These are phyloP conservation scores for Fusarium illudens DNA, from an alignment of 2,329 filamentous ascomycete species.

Conservation along the genomic window DNA sequence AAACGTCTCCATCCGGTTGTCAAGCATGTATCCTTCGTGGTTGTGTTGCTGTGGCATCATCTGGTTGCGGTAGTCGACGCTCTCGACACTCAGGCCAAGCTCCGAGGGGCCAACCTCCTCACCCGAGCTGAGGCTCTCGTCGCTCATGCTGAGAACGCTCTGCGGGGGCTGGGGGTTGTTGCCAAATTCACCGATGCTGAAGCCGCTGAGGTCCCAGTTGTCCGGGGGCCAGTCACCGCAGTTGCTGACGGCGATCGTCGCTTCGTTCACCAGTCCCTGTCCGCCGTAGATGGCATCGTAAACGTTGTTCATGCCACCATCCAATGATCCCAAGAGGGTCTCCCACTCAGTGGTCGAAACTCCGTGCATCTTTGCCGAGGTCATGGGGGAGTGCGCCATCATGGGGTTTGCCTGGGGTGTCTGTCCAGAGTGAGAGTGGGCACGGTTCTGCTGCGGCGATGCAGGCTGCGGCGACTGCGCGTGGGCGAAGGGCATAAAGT, in stretches of 20 bases:
- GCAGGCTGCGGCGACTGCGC: constrained; percentile 58
- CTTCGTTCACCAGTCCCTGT: constrained; percentile 57
- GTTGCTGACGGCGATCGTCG: constrained; percentile 53
- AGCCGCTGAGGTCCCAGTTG: constrained; percentile 62
- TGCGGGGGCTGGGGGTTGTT: constrained; percentile 55
- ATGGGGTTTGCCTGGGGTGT: constrained; percentile 40
- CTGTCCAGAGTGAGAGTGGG: constrained; percentile 43
- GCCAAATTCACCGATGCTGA: constrained; percentile 60
- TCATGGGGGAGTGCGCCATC: constrained; percentile 33
- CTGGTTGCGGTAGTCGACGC: constrained; percentile 46
- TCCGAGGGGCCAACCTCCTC: constrained; percentile 61
- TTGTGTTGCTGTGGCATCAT: constrained; percentile 30
- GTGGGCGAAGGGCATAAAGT: constrained; percentile 65
- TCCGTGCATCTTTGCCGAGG: constrained; percentile 47
- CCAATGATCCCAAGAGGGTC: constrained; percentile 78
- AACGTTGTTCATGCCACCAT: constrained; percentile 82
- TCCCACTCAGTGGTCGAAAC: constrained; percentile 81
- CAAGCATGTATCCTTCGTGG: constrained; percentile 36
- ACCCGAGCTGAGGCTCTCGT: constrained; percentile 65
- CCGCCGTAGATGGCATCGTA: constrained; percentile 84
- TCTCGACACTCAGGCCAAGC: constrained; percentile 54
- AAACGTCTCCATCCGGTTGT: constrained; percentile 39
- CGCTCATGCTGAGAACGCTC: constrained; percentile 64
- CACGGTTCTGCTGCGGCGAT: constrained; percentile 57
- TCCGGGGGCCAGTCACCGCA: constrained; percentile 64